phyloP scores from a whole-genome alignment of 164 flowering plant species.

The Kalanchoe fedtschenkoi region DNA sequence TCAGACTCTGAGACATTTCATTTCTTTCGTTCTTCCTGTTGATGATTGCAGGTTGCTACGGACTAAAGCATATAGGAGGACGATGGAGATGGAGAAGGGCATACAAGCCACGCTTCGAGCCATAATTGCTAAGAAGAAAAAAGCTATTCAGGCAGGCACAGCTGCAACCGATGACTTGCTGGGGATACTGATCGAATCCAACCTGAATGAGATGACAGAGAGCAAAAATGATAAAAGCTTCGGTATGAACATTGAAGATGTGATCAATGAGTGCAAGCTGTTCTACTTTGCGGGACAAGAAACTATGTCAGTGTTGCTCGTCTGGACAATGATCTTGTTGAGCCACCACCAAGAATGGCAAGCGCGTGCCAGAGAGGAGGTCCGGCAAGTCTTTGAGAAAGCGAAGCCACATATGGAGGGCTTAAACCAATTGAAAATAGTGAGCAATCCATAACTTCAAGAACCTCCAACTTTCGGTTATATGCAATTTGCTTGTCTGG shows the following conservation, averaged over 20 bases:
- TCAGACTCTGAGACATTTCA: no score
- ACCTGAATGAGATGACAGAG: conserved; percentile 19
- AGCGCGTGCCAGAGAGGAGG: no score
- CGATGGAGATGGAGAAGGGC: conserved; percentile 22
- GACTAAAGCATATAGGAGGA: conserved; percentile 29
- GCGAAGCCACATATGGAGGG: no score
- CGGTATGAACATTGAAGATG: conserved; percentile 24
- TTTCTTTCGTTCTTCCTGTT: not conserved
- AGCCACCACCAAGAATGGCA: conserved; percentile 31
- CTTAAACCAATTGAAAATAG: conserved; percentile 45
- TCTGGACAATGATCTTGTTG: no score
- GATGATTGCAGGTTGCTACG: conserved; percentile 29
- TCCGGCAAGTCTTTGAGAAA: no score
- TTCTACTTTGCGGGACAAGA: no score
- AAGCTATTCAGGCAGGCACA: conserved; percentile 20
- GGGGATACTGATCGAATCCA: conserved; percentile 38
- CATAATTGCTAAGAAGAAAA: conserved; percentile 27
- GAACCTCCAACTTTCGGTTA: not conserved
- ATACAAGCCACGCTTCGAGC: conserved; percentile 13
- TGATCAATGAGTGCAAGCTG: conserved; percentile 17
- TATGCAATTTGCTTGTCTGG: no score
- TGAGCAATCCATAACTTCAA: conserved; percentile 15
- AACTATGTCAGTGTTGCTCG: no score
- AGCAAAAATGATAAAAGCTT: conserved; percentile 7
- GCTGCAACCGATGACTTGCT: conserved; percentile 25